Base-by-base conservation (phyloP, 495 filamentous ascomycete genomes). In the Aspergillus panamensis region DNA sequence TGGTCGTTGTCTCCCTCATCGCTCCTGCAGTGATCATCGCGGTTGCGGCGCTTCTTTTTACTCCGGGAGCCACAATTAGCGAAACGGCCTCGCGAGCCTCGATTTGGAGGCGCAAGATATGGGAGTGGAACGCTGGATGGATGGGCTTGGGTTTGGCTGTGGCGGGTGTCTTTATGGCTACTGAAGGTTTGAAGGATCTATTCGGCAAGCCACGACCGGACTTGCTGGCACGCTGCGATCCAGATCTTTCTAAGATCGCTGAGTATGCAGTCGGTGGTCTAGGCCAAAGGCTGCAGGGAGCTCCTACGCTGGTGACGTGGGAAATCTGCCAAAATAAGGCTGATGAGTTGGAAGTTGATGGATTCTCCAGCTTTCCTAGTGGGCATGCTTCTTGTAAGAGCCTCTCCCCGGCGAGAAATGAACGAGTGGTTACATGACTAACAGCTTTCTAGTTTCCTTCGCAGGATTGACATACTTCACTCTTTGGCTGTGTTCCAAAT, bases 61-160 rank as follows among this genome's bases (percentile, higher is more conserved):
- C 82, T 1, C 81, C 81, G 3, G 77, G 79, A 7, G 39, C 39
- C 3, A 37, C 48, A 16, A 5, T 74, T 74, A 7, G 63, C 64
- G 3, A 66, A 60, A 61, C 55, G 35, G 60, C 71, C 4, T 69
- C 77, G 3, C 59, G 49, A 40, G 51, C 68, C n/a, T 62, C 71
- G 29, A 57, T 75, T 5, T 77, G 70, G 75, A 62, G 66, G 48
- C 62, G 75, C 19, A 84, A 82, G 64, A 43, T 84, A 1, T 89
- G 87, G 82, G 85, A 86, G 62, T 83, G 79, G 77, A 84, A 87
- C 60, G 80, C 76, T 3, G 85, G 80, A 13, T 84, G 82, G 81
- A 73, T 88, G 66, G 87, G 87, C 0, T 69, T 90, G 5, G 85
- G 59, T 0, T 61, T 89, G 12, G 72, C 79, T 0, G 63, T 83